phyloP scores from a whole-genome alignment of 2,329 filamentous ascomycete genomes.

The Didymella sp. region DNA sequence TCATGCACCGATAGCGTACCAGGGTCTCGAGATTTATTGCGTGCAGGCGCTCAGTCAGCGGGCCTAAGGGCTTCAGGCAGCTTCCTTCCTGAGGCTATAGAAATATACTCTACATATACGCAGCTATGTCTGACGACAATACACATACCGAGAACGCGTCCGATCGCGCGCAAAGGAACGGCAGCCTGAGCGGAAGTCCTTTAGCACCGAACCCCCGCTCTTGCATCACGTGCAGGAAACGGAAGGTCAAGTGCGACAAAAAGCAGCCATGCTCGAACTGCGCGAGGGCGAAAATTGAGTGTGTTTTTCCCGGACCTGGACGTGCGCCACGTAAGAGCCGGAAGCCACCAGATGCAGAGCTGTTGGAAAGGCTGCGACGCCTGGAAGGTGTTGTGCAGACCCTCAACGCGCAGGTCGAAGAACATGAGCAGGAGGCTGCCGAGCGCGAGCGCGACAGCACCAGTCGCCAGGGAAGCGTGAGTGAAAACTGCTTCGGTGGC shows the following conservation, averaged over 20 bases:
- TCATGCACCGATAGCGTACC: conserved; percentile 15
- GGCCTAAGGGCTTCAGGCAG: neutral
- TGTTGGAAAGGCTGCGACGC: conserved; percentile 74
- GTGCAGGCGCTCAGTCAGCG: conserved; percentile 5
- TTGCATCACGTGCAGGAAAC: conserved; percentile 48
- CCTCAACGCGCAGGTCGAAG: conserved; percentile 55
- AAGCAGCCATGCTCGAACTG: conserved; percentile 79
- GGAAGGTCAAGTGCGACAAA: conserved; percentile 81
- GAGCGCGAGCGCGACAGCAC: conserved; percentile 30
- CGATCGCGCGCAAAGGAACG: conserved; percentile 32
- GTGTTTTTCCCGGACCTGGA: conserved; percentile 76
- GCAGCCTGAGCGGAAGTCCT: conserved; percentile 26
- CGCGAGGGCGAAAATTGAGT: conserved; percentile 72
- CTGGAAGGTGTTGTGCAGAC: conserved; percentile 76
- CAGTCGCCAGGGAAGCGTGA: conserved; percentile 21
- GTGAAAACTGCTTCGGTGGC: conserved; percentile 10
- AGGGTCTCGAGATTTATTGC: conserved; percentile 7
- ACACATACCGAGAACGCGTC: conserved; percentile 24
- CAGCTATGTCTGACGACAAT: conserved; percentile 38
- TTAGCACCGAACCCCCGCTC: conserved; percentile 38
- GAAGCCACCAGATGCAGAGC: conserved; percentile 72
- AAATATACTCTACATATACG: neutral
- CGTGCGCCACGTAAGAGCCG: conserved; percentile 72
- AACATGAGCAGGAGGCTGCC: conserved; percentile 45
- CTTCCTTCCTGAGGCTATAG: neutral